Percentiles rank a stretch among this genome's conserved stretches.
These are phyloP conservation scores for Platanus orientalis DNA, from an alignment of 164 flowering plant genomes.

Conservation along the genomic window DNA sequence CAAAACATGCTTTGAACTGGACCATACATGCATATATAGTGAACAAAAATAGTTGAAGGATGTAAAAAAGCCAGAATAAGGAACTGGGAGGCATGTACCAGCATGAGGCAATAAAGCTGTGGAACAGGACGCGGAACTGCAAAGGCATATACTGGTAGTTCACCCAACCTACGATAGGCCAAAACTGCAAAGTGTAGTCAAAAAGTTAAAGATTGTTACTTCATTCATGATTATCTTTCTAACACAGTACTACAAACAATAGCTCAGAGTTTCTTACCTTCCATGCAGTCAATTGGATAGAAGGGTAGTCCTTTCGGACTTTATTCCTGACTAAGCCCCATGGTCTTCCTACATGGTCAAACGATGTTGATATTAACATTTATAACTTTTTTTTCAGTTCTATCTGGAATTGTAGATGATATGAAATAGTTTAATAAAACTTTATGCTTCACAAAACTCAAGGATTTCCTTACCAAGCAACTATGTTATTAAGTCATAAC, in stretches of 20 bases:
- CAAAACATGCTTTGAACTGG: not conserved
- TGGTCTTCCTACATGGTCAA: slow-evolving; percentile 52
- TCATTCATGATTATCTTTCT: not conserved
- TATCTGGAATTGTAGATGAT: too few species aligned
- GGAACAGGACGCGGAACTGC: slow-evolving; percentile 73
- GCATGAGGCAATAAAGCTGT: slow-evolving; percentile 68
- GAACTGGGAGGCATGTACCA: slow-evolving; percentile 35
- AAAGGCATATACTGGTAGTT: slow-evolving; percentile 75
- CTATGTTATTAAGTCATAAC: too few species aligned
- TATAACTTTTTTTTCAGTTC: not conserved
- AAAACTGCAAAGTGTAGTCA: slow-evolving; percentile 42
- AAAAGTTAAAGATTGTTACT: not conserved
- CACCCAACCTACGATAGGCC: slow-evolving; percentile 80
- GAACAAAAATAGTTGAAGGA: not conserved
- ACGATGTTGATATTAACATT: not conserved
- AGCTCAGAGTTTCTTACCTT: slow-evolving; percentile 36
- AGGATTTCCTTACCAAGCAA: too few species aligned
- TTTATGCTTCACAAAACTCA: too few species aligned
- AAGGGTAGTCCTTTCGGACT: slow-evolving; percentile 60
- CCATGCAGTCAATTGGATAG: slow-evolving; percentile 70
- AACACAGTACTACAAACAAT: not conserved
- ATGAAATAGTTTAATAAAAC: too few species aligned
- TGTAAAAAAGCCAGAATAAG: slow-evolving; percentile 1
- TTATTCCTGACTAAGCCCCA: slow-evolving; percentile 57
- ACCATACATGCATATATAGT: not conserved